Evolutionary conservation across 202 grass and related monocot species (phyloP).

Genomic region (Musa balbisiana): DNA sequence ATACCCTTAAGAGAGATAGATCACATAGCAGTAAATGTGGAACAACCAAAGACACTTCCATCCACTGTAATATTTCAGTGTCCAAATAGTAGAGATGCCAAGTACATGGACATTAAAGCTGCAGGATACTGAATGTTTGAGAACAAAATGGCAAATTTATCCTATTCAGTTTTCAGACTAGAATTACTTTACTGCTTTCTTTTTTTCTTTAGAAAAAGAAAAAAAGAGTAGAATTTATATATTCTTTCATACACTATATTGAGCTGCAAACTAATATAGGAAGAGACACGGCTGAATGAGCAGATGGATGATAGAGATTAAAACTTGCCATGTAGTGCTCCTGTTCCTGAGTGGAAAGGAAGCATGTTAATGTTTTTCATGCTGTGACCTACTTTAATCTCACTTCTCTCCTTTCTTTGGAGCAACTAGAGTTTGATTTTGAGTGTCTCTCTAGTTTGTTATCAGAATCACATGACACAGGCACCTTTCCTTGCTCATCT

Average conservation of each 20-base stretch:
- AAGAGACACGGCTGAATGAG: not conserved
- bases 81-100: no score
- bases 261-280: not conserved
- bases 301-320: not conserved
- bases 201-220: no score
- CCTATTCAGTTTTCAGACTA: no score
- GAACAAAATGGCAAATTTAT: no score
- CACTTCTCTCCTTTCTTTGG: no score
- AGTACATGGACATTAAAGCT: not conserved
- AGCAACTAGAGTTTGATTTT: no score
- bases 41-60: no score
- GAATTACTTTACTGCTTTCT: not conserved
- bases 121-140: no score
- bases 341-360: not conserved
- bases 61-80: no score
- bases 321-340: not conserved
- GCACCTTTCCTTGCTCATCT: not conserved
- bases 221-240: no score
- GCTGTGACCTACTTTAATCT: no score
- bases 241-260: not conserved
- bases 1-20: not conserved
- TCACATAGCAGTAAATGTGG: no score
- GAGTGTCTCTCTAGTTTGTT: not conserved
- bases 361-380: not conserved
- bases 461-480: not conserved